Conservation (phyloP, 352 stramenopile species). For the Stramenopiles sp. region DNA sequence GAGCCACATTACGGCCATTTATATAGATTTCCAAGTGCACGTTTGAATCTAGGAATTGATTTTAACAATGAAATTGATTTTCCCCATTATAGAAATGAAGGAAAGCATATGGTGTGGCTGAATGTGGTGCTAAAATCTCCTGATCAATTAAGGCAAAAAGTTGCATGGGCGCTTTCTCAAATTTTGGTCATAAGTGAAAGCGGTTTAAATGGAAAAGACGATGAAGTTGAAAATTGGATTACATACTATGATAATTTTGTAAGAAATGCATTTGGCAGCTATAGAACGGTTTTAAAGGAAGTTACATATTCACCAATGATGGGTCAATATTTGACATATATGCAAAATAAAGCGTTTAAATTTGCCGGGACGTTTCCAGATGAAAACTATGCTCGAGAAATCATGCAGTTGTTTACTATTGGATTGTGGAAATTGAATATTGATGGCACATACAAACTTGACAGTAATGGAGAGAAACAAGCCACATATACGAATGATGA, state of each 20-base stretch:
- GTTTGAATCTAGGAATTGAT: neutral
- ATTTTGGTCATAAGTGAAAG: conserved; percentile 21
- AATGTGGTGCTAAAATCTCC: conserved; percentile 19
- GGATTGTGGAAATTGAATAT: conserved; percentile 28
- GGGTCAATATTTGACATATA: conserved; percentile 33
- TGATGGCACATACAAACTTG: conserved; percentile 25
- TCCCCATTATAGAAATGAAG: conserved; percentile 1
- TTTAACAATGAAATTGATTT: neutral
- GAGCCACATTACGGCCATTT: neutral
- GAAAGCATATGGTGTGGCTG: conserved; percentile 2
- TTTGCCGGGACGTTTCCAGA: conserved; percentile 25
- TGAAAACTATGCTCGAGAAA: conserved; percentile 33
- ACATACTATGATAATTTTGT: conserved; percentile 45
- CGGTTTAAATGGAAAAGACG: neutral
- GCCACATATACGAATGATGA: conserved; percentile 29
- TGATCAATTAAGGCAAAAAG: conserved; percentile 38
- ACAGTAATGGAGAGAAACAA: conserved; percentile 20
- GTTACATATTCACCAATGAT: conserved; percentile 35
- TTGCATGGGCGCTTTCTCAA: conserved; percentile 39
- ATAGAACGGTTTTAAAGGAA: conserved; percentile 33
- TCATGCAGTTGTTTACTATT: conserved; percentile 37
- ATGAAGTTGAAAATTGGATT: conserved; percentile 27
- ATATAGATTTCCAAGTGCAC: neutral
- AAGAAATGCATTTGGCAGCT: conserved; percentile 38
- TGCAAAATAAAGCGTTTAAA: conserved; percentile 25